These are phyloP conservation scores for Trichoderma gracile DNA, from an alignment of 2,329 filamentous ascomycete species.

Conservation along the genomic window DNA sequence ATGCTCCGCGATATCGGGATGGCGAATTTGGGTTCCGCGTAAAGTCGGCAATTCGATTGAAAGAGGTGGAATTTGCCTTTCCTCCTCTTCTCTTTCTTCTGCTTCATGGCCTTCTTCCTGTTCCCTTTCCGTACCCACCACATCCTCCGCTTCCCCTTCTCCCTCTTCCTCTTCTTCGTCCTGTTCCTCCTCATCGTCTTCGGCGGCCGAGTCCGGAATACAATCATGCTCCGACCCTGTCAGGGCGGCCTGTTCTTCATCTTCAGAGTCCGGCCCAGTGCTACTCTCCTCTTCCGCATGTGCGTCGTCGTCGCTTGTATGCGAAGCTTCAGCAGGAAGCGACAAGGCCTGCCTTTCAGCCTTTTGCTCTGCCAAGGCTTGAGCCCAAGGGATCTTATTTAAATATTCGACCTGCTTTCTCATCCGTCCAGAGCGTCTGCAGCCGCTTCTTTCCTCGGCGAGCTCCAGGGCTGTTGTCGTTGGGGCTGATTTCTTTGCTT, in stretches of 20 bases:
- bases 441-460: slow-evolving; percentile 18
- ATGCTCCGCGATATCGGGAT: slow-evolving; percentile 7
- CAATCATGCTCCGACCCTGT: slow-evolving; percentile 13
- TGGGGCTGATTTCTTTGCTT: neutral
- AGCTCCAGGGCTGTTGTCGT: slow-evolving; percentile 16
- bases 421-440: slow-evolving; percentile 34
- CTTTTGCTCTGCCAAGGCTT: slow-evolving; percentile 29
- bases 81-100: neutral
- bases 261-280: neutral
- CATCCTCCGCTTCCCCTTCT: neutral
- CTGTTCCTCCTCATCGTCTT: slow-evolving; percentile 3
- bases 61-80: neutral
- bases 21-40: slow-evolving; percentile 16
- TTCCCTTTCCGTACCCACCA: neutral
- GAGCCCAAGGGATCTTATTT: slow-evolving; percentile 37
- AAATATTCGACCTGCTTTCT: slow-evolving; percentile 37
- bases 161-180: neutral
- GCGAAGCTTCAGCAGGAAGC: slow-evolving; percentile 23
- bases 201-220: slow-evolving; percentile 17
- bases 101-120: too few species aligned
- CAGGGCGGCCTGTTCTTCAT: neutral
- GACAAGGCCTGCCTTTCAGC: slow-evolving; percentile 27
- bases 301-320: slow-evolving; percentile 6
- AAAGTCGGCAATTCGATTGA: neutral
- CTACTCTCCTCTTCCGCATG: slow-evolving; percentile 16